phyloP scores from a whole-genome alignment of 1,139 yeast genomes.

The Torulaspora globosa region DNA sequence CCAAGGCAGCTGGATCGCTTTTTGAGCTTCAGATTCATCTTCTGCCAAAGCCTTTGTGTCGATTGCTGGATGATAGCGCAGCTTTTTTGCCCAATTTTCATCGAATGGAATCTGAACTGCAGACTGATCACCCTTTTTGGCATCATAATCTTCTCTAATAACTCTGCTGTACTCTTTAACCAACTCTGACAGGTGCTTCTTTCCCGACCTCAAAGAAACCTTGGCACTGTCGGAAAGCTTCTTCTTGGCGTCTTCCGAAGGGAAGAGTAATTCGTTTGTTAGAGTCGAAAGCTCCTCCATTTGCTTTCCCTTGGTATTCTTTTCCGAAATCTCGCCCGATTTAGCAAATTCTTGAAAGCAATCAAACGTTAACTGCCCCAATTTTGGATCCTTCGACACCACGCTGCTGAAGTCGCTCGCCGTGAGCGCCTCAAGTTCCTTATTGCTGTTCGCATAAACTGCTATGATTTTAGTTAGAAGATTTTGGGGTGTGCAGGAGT shows the following conservation, averaged over 20 bases:
- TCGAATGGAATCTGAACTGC: slow-evolving; percentile 44
- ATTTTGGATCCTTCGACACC: slow-evolving; percentile 24
- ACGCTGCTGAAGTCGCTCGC: slow-evolving; percentile 24
- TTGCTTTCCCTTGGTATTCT: slow-evolving; percentile 22
- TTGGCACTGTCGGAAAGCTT: slow-evolving; percentile 25
- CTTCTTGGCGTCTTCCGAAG: slow-evolving; percentile 32
- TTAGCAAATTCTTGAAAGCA: slow-evolving; percentile 29
- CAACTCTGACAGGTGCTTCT: slow-evolving; percentile 23
- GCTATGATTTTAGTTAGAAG: slow-evolving; percentile 31
- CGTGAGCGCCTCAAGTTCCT: slow-evolving; percentile 17
- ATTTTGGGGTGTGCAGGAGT: slow-evolving; percentile 28
- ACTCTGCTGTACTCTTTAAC: slow-evolving; percentile 29
- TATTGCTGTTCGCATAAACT: slow-evolving; percentile 23
- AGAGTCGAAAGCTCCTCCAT: slow-evolving; percentile 23
- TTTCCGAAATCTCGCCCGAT: slow-evolving; percentile 21
- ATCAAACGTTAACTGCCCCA: slow-evolving; percentile 24
- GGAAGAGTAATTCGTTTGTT: slow-evolving; percentile 20
- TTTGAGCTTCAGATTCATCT: slow-evolving; percentile 47
- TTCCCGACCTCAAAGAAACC: slow-evolving; percentile 25
- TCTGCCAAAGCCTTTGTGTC: slow-evolving; percentile 54
- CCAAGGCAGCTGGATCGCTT: slow-evolving; percentile 59
- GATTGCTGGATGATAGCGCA: slow-evolving; percentile 46
- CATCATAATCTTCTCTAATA: slow-evolving; percentile 30
- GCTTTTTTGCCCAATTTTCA: slow-evolving; percentile 54
- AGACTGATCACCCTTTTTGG: slow-evolving; percentile 27